phyloP scores from a whole-genome alignment of 768 basidiomycete species.

The Agaricus subrufescens region DNA sequence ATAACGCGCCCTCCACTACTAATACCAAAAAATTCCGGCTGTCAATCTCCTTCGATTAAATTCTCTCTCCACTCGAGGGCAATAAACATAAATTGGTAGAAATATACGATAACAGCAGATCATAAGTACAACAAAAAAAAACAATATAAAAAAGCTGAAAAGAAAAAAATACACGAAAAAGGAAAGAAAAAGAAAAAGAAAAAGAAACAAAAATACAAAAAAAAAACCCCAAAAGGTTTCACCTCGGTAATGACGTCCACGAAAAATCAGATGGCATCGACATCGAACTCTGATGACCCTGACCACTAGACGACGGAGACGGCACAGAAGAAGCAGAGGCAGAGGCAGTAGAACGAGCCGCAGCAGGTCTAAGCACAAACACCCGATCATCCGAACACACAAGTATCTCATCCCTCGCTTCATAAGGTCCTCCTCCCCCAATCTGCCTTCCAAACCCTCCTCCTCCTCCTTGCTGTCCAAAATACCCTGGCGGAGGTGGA shows the following conservation, averaged over 20 bases:
- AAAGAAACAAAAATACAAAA: constrained; percentile 1
- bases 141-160: neutral
- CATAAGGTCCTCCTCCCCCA: constrained; percentile 40
- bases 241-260: constrained; percentile 37
- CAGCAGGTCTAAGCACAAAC: constrained; percentile 57
- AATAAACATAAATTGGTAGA: too few relatives aligned
- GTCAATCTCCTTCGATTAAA: too few relatives aligned
- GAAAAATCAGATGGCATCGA: constrained; percentile 41
- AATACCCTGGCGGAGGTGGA: constrained; percentile 10
- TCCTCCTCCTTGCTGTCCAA: neutral
- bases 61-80: too few relatives aligned
- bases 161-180: neutral
- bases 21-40: too few relatives aligned
- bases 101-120: neutral
- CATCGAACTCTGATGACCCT: constrained; percentile 13
- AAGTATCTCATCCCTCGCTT: constrained; percentile 78
- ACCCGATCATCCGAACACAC: constrained; percentile 89
- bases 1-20: neutral
- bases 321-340: neutral
- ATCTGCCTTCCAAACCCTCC: constrained; percentile 12
- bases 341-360: constrained; percentile 12
- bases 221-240: constrained; percentile 9
- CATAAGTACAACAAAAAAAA: neutral
- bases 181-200: neutral
- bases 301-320: neutral